Conservation (phyloP, 352 stramenopile genomes). For the Phytopythium cucurbitacearum region DNA sequence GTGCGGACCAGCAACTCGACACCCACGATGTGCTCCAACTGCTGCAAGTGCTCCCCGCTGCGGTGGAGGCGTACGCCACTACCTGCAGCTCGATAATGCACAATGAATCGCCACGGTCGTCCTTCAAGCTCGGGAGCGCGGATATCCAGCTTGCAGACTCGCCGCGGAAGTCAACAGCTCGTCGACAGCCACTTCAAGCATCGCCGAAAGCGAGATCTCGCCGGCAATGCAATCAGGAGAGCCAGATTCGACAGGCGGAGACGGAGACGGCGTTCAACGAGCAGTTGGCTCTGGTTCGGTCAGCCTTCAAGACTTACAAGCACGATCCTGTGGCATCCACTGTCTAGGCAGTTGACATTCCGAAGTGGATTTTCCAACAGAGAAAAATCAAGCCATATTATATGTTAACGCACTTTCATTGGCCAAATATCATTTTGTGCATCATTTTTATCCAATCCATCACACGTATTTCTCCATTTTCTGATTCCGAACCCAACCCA, state of each 20-base stretch:
- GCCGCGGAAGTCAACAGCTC: no score
- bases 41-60: slow-evolving; percentile 42
- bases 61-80: slow-evolving; percentile 42
- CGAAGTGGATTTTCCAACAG: no score
- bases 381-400: no score
- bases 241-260: not conserved
- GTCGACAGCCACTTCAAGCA: not conserved
- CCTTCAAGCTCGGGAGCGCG: not conserved
- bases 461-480: no score
- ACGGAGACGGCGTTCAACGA: not conserved
- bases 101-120: not conserved
- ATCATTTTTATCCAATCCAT: no score
- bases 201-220: not conserved
- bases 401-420: no score
- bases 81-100: not conserved
- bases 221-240: not conserved
- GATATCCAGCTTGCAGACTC: not conserved
- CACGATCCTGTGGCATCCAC: no score
- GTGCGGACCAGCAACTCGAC: slow-evolving; percentile 2
- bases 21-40: slow-evolving; percentile 33
- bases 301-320: no score
- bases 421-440: no score
- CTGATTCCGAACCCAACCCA: no score
- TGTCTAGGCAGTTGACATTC: no score
- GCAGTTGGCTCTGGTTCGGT: no score